Percentiles rank a stretch among this genome's conserved stretches.
Conservation (phyloP, 805 yeast genomes). For the baker's yeast (Saccharomyces cerevisiae) region DNA sequence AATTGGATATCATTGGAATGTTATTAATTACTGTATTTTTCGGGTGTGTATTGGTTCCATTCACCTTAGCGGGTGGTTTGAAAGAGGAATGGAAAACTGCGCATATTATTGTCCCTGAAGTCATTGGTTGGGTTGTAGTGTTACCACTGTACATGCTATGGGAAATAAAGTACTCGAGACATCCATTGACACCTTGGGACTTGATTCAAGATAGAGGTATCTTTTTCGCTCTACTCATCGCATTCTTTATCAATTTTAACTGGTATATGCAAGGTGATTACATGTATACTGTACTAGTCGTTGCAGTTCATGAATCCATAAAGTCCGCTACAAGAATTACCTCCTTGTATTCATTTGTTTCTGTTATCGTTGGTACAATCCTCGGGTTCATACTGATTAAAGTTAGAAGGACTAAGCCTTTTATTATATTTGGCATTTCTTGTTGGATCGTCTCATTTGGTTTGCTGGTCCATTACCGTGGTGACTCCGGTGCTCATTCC, state of each 20-base stretch:
- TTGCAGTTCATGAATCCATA: constrained; percentile 47
- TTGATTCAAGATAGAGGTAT: constrained; percentile 56
- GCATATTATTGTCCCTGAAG: constrained; percentile 54
- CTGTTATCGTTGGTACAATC: constrained; percentile 52
- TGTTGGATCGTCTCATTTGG: constrained; percentile 59
- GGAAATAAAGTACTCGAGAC: constrained; percentile 46
- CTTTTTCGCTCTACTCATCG: constrained; percentile 54
- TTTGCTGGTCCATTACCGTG: constrained; percentile 48
- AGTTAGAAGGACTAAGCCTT: constrained; percentile 47
- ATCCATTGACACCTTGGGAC: constrained; percentile 49
- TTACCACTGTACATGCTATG: constrained; percentile 48
- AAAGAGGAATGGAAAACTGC: constrained; percentile 46
- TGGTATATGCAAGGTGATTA: constrained; percentile 63
- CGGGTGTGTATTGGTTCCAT: constrained; percentile 56
- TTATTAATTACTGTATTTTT: constrained; percentile 47
- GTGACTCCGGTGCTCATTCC: constrained; percentile 36
- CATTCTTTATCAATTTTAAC: constrained; percentile 44
- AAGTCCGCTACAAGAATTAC: constrained; percentile 60
- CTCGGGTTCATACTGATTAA: constrained; percentile 46
- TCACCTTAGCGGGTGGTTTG: constrained; percentile 60
- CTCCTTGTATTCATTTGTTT: constrained; percentile 54
- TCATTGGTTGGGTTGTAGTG: constrained; percentile 42
- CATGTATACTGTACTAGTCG: constrained; percentile 53
- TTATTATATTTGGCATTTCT: constrained; percentile 49
- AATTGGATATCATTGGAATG: constrained; percentile 53